These are phyloP conservation scores for Wickerhamomyces chambardii DNA, from an alignment of 805 yeast species.

Conservation along the genomic window DNA sequence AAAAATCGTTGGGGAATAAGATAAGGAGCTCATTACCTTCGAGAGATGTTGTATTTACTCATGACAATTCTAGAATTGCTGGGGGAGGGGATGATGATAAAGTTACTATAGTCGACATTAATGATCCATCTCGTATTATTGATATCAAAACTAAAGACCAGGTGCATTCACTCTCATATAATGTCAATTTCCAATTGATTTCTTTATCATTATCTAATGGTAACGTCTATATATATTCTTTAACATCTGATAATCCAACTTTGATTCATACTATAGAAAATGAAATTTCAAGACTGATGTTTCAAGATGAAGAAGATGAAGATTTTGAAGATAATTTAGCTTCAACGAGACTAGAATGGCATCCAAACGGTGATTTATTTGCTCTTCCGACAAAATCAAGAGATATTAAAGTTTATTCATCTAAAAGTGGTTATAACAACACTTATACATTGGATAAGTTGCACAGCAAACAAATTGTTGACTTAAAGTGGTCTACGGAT, in stretches of 20 bases:
- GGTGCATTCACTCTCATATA: constrained; percentile 45
- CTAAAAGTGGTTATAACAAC: constrained; percentile 6
- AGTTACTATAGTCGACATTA: constrained; percentile 36
- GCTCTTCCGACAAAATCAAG: constrained; percentile 53
- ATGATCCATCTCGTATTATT: constrained; percentile 16
- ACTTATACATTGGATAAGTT: constrained; percentile 15
- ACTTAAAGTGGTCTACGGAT: constrained; percentile 49
- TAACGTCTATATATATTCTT: constrained; percentile 39
- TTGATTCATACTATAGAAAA: constrained; percentile 34
- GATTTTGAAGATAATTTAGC: constrained; percentile 28
- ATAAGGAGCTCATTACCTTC: constrained; percentile 23
- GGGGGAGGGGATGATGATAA: constrained; percentile 65
- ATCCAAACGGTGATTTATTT: constrained; percentile 56
- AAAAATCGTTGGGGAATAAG: constrained; percentile 4
- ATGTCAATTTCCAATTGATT: constrained; percentile 43
- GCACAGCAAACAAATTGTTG: constrained; percentile 16
- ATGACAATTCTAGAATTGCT: constrained; percentile 47
- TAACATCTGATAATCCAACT: constrained; percentile 45
- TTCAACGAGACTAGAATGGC: constrained; percentile 59
- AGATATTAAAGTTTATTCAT: constrained; percentile 33
- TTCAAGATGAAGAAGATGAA: constrained; percentile 32
- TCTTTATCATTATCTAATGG: constrained; percentile 57
- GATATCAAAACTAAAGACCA: constrained; percentile 41
- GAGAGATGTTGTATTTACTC: constrained; percentile 47
- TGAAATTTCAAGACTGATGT: constrained; percentile 30